phyloP scores from a whole-genome alignment of 768 basidiomycete species.

The Trametes cingulata region DNA sequence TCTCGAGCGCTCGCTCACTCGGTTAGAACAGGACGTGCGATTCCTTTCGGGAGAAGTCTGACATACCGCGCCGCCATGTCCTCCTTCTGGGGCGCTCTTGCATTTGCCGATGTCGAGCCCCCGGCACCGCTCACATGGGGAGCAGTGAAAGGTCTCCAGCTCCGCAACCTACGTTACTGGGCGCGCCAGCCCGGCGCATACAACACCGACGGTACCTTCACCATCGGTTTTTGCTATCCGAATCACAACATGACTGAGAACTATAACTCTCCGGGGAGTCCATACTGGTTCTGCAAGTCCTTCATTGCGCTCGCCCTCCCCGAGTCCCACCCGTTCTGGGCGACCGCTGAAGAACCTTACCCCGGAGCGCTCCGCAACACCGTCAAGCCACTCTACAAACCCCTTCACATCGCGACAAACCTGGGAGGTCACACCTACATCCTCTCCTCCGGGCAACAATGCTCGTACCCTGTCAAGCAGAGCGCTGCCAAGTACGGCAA shows the following conservation, averaged over 20 bases:
- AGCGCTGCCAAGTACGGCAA: slow-evolving; percentile 81
- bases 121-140: slow-evolving; percentile 76
- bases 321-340: slow-evolving; percentile 72
- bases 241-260: slow-evolving; percentile 78
- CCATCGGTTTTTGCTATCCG: slow-evolving; percentile 69
- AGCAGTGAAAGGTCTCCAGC: slow-evolving; percentile 68
- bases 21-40: slow-evolving; percentile 54
- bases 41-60: slow-evolving; percentile 75
- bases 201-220: slow-evolving; percentile 64
- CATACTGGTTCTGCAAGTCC: slow-evolving; percentile 82
- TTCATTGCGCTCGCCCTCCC: slow-evolving; percentile 68
- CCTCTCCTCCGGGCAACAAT: slow-evolving; percentile 76
- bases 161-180: slow-evolving; percentile 77
- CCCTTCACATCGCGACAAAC: slow-evolving; percentile 68
- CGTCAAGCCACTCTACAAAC: slow-evolving; percentile 55
- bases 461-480: slow-evolving; percentile 77
- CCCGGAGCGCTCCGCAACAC: slow-evolving; percentile 49
- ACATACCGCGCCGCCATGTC: slow-evolving; percentile 84
- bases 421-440: slow-evolving; percentile 66
- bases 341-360: slow-evolving; percentile 63
- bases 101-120: slow-evolving; percentile 68
- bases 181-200: slow-evolving; percentile 61
- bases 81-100: slow-evolving; percentile 74
- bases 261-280: slow-evolving; percentile 77
- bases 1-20: not conserved